A percentile compares a stretch with the other conserved stretches of the same genome.
phyloP scores from a whole-genome alignment of 257 asterid species.

The Penstemon newberryi region DNA sequence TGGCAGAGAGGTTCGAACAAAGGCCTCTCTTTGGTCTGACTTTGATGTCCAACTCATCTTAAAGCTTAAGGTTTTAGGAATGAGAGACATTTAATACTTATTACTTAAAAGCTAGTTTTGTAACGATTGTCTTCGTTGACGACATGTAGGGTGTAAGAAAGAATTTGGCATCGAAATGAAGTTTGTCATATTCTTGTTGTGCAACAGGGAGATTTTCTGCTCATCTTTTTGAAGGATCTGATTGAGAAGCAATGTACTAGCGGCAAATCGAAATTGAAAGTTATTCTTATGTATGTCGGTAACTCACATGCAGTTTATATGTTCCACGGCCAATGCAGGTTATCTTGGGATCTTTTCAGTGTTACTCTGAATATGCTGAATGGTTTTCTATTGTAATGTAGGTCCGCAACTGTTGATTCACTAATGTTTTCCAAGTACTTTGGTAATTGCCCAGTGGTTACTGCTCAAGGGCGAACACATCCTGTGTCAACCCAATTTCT shows the following conservation, averaged over 20 bases:
- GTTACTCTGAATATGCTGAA: conserved; percentile 25
- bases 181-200: conserved; percentile 37
- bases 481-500: conserved; percentile 84
- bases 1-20: no score
- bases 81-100: no score
- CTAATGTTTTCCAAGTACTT: conserved; percentile 84
- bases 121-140: conserved; percentile 21
- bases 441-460: conserved; percentile 88
- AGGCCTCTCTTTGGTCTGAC: no score
- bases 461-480: conserved; percentile 93
- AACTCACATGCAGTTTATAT: conserved; percentile 26
- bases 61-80: no score
- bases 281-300: conserved; percentile 83
- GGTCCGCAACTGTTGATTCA: conserved; percentile 99
- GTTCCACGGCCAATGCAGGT: conserved; percentile 26
- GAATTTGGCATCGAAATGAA: conserved; percentile 27
- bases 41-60: no score
- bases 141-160: conserved; percentile 17
- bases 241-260: conserved; percentile 71
- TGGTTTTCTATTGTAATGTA: conserved; percentile 37
- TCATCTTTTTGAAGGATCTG: conserved; percentile 80
- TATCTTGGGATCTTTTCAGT: conserved; percentile 20
- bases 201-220: conserved; percentile 97
- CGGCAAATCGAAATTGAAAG: conserved; percentile 66
- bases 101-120: neutral